phyloP scores from a whole-genome alignment of 768 basidiomycete species.

The Brasilioporus rufonigricans region DNA sequence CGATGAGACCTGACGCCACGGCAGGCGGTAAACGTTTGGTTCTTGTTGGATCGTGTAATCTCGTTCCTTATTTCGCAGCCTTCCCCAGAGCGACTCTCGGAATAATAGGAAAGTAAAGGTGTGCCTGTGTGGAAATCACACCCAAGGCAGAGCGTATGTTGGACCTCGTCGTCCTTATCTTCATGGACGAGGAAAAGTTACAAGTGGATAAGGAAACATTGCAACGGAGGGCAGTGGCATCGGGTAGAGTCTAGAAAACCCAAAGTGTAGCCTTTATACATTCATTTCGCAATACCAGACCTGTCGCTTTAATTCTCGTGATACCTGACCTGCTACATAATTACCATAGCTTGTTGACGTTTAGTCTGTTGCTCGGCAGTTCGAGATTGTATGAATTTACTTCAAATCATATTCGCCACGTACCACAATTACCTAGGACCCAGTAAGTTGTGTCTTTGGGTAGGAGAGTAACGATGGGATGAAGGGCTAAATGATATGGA shows the following conservation, averaged over 20 bases:
- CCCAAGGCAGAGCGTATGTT: conserved; percentile 24
- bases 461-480: too few species aligned
- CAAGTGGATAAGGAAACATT: conserved; percentile 23
- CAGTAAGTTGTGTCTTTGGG: too few species aligned
- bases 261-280: too few species aligned
- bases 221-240: background rate
- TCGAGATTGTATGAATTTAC: too few species aligned
- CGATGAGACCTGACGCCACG: conserved; percentile 30
- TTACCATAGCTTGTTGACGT: too few species aligned
- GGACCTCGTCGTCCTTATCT: conserved; percentile 27
- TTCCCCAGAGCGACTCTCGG: conserved; percentile 22
- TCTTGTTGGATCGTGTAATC: background rate
- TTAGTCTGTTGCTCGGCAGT: too few species aligned
- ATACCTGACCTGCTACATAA: background rate
- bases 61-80: conserved; percentile 9
- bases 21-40: background rate
- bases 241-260: conserved; percentile 3
- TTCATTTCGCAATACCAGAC: background rate
- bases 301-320: background rate
- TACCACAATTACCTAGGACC: too few species aligned
- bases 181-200: conserved; percentile 32
- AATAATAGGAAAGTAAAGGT: conserved; percentile 22
- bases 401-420: too few species aligned
- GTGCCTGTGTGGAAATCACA: conserved; percentile 21
- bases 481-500: too few species aligned